These are phyloP conservation scores for Lentinula boryana DNA, from an alignment of 768 basidiomycete genomes.

Conservation along the genomic window DNA sequence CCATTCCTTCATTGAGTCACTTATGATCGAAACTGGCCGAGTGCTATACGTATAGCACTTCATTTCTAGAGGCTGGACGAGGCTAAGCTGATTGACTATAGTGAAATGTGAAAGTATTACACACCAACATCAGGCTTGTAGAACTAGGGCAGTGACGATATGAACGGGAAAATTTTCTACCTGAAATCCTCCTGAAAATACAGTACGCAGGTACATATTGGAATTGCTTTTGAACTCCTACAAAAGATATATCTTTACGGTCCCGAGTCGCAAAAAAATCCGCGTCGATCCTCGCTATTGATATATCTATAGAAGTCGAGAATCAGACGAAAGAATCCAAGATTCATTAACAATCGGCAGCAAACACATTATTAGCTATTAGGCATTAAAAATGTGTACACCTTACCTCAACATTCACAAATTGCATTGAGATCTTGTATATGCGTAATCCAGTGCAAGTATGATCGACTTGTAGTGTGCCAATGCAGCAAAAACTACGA, in stretches of 20 bases:
- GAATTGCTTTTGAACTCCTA: neutral
- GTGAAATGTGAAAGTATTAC: neutral
- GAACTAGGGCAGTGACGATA: neutral
- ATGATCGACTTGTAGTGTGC: slow-evolving; percentile 57
- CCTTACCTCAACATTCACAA: neutral
- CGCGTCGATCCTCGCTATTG: neutral
- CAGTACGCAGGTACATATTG: too few species aligned
- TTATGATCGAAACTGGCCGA: neutral
- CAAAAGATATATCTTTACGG: neutral
- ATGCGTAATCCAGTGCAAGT: slow-evolving; percentile 54
- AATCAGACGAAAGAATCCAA: neutral
- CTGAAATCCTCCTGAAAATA: too few species aligned
- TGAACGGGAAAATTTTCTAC: too few species aligned
- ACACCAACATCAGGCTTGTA: neutral
- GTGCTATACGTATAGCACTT: neutral
- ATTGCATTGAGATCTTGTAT: slow-evolving; percentile 20
- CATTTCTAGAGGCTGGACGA: neutral
- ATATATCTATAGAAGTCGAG: neutral
- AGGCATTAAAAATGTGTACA: neutral
- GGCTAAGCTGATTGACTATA: neutral
- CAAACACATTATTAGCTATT: neutral
- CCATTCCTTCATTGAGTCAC: neutral
- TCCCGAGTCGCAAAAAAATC: neutral
- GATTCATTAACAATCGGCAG: neutral
- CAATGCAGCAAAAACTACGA: slow-evolving; percentile 68